Base-by-base conservation (phyloP, 139 green algal species). In the Desmodesmus armatus region DNA sequence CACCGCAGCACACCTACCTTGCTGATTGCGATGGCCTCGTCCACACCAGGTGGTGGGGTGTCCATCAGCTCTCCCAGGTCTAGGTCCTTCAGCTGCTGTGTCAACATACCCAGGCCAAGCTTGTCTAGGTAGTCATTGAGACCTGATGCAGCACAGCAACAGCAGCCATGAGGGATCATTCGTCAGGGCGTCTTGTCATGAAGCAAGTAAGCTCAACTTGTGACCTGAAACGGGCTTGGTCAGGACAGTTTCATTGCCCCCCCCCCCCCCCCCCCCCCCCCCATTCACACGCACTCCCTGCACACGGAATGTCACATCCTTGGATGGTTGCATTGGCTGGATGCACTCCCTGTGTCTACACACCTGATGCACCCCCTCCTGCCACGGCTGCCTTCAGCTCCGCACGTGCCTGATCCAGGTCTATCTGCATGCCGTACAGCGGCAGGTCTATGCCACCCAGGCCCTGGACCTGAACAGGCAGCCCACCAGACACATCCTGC, bases 21-120 rank as follows among this genome's bases (percentile, higher is more conserved):
- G 78, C 91, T 88, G 83, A 99, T 98, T 31, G 96, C 96, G 3
- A 98, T 93, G 5, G 94, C 95, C 88, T 99, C 97, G 76, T 99
- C 97, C 39, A 98, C 92, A 0, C 97, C 97, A 3, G 97, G 97
- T 0, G 97, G 97, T 25, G 97, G 95, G 0, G 95, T 99, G 90
- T 99, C 97, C 86, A 99, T 93, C 80, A 99, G 91, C 87, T 99
- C 96, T 0, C 96, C 90, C 35, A 98, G 91, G 63, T 97, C 95
- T 37, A 98, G 83, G 55, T 95, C 92, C 88, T 96, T 94, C 29
- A 97, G 90, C 90, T 98, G 96, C 33, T 96, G 93, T 6, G 90
- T 87, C 21, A 98, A 55, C 0, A 74, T 86, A 3, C 93, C 92
- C 47, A 99, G 84, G 11, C 97, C 97, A 75, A 99, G 44, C 3